These are phyloP conservation scores for Sequoia sempervirens DNA, from an alignment of 75 land plant species.

Conservation along the genomic window DNA sequence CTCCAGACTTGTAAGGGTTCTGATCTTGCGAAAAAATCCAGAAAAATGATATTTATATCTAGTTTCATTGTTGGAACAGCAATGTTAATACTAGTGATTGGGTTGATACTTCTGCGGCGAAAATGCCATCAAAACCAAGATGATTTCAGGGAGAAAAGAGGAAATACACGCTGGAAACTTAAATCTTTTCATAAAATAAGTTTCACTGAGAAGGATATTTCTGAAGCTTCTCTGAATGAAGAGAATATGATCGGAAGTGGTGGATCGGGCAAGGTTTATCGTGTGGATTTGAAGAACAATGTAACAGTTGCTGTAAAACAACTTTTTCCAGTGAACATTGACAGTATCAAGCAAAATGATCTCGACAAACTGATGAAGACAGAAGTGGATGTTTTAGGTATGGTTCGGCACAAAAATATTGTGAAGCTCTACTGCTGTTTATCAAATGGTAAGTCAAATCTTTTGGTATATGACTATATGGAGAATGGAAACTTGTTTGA, in stretches of 20 bases:
- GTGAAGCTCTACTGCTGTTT: slow-evolving; percentile 74
- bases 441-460: slow-evolving; percentile 34
- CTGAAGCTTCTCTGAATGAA: slow-evolving; percentile 21
- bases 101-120: slow-evolving; percentile 6
- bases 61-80: background rate
- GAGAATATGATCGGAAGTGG: slow-evolving; percentile 73
- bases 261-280: slow-evolving; percentile 79
- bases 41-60: background rate
- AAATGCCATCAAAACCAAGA: background rate
- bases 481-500: slow-evolving; percentile 77
- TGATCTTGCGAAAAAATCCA: background rate
- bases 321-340: slow-evolving; percentile 28
- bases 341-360: slow-evolving; percentile 18
- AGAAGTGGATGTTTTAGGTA: slow-evolving; percentile 69
- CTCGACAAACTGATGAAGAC: slow-evolving; percentile 21
- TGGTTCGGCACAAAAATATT: slow-evolving; percentile 74
- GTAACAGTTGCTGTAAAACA: slow-evolving; percentile 70
- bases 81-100: background rate
- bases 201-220: slow-evolving; percentile 46
- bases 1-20: background rate
- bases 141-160: background rate
- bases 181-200: slow-evolving; percentile 51
- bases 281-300: slow-evolving; percentile 50
- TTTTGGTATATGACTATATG: slow-evolving; percentile 85
- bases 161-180: slow-evolving; percentile 31